Percentiles rank a stretch among this genome's conserved stretches.
Conservation (phyloP, 2,329 filamentous ascomycete genomes). For the Aureobasidium sp. region DNA sequence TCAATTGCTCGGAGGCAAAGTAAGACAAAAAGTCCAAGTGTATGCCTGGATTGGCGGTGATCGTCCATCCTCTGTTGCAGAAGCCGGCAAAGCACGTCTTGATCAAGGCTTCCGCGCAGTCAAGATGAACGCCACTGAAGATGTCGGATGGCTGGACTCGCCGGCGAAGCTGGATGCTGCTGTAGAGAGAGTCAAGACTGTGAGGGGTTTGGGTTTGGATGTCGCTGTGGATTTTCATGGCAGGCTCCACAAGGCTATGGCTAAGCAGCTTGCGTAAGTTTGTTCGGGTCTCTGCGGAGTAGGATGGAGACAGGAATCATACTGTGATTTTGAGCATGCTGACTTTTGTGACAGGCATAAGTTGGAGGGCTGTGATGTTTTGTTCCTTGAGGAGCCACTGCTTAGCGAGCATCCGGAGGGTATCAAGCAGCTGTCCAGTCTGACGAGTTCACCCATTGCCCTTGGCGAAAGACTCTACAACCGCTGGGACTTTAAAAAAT, state of each 20-base stretch:
- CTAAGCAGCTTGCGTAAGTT: conserved; percentile 61
- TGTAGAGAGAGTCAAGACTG: conserved; percentile 59
- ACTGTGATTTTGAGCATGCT: background rate
- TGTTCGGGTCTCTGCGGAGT: background rate
- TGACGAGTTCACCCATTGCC: conserved; percentile 58
- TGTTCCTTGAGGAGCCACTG: conserved; percentile 69
- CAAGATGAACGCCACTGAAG: conserved; percentile 74
- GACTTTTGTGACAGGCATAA: background rate
- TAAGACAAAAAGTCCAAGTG: conserved; percentile 60
- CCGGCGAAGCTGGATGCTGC: conserved; percentile 55
- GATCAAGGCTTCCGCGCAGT: conserved; percentile 58
- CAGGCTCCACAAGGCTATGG: conserved; percentile 68
- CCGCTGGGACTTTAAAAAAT: conserved; percentile 66
- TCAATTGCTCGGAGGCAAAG: conserved; percentile 65
- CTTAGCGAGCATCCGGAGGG: conserved; percentile 61
- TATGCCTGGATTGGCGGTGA: conserved; percentile 75
- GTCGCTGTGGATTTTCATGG: conserved; percentile 72
- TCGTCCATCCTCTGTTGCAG: conserved; percentile 56
- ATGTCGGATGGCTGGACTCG: conserved; percentile 68
- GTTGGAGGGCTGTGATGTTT: conserved; percentile 57
- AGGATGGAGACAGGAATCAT: too few relatives aligned
- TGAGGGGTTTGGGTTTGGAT: conserved; percentile 63
- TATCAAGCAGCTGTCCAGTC: conserved; percentile 52
- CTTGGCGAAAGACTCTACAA: conserved; percentile 64
- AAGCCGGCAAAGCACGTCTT: conserved; percentile 40